Base-by-base conservation (phyloP, 495 filamentous ascomycete genomes). In the Choiromyces venosus region DNA sequence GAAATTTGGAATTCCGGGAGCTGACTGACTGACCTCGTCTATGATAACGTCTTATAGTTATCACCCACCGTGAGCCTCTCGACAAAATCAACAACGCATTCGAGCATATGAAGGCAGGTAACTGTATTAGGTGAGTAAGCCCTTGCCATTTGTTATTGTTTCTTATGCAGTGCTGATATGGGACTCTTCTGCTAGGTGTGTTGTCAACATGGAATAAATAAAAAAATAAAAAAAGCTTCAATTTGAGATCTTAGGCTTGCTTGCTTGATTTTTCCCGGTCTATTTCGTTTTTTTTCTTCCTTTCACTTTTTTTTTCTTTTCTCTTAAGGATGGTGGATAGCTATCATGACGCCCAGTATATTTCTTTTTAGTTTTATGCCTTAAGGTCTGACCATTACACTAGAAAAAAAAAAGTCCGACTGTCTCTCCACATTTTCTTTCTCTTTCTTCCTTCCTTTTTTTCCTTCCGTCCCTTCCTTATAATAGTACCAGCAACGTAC, bases 101-200 rank as follows among this genome's bases (percentile, higher is more conserved):
- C 76, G 87, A 92, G 67, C 87, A 90, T 83, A 99, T 99, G 95
- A 97, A 97, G 87, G 85, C 88, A 69, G 95, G 95, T 52, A 93
- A 98, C 82, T 99, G 95, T 83, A 94, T 99, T 77, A 90, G 95
- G 66, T 97, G 92, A 74, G 96, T 70, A 36, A 46, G 10, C 46
- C 69, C 71, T 37, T 36, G 37, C 37, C 25, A 38, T 37, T n/a
- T 61, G 39, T 69, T 25, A 66, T 33, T 33, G 64, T 16, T 42
- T 68, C 69, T 56, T 39, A 42, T 36, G 70, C 56, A 37, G 39
- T 67, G 35, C 68, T 75, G 40, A 75, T 40, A 37, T 29, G 6
- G 7, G 25, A 33, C 10, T 2, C 3, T 25, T 14, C 66, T 21
- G 40, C 67, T 44, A 80, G 79, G 61, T 80, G 79, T 52, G 79